Evolutionary conservation across 345 rosid genomes (phyloP), one percentile per base, ranked within the genome.

Genomic region (Moricandia moricandioides): DNA sequence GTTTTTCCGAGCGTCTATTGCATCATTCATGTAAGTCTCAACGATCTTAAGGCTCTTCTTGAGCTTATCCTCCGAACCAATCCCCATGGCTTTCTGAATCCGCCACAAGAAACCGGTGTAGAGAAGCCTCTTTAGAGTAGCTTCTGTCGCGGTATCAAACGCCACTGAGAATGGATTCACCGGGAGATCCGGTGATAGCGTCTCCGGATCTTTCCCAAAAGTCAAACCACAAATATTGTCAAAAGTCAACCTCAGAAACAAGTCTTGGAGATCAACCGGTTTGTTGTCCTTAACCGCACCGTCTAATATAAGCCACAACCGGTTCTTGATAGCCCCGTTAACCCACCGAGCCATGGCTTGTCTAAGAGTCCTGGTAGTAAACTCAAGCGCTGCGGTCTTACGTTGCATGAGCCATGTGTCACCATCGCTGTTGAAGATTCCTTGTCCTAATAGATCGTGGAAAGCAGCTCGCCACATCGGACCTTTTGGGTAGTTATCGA

Each of bases 271-370:
- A 70, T 93, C 98, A 8, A 93, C 89, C 0, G 86, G 31, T 18
- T 74, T 67, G 43, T 66, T 79, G 24, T 81, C 85, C 5, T 54
- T 18, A 4, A 83, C 84, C 8, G 96, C 88, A 51, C 43, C 74
- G 76, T 91, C 91, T 29, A 93, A 63, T 68, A 93, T 91, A n/a
- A 65, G 6, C 97, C 97, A 93, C 7, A 93, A 61, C 45, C 98
- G 88, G 78, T 86, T 85, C 85, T 84, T 93, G 71, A 93, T 91
- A 1, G 96, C 83, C 80, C 86, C 82, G 75, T 89, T 91, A 76
- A 93, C 96, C 98, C 98, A 93, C 14, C 98, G 85, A 66, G 86
- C 87, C 98, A 93, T 93, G 57, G 98, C 98, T 77, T 89, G 98
- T 74, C 97, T 80, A 45, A 93, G 71, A 21, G 97, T 89, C 71